These are phyloP conservation scores for Rhizopus delemar DNA, from an alignment of 371 early-diverging fungal genomes.

Conservation along the genomic window DNA sequence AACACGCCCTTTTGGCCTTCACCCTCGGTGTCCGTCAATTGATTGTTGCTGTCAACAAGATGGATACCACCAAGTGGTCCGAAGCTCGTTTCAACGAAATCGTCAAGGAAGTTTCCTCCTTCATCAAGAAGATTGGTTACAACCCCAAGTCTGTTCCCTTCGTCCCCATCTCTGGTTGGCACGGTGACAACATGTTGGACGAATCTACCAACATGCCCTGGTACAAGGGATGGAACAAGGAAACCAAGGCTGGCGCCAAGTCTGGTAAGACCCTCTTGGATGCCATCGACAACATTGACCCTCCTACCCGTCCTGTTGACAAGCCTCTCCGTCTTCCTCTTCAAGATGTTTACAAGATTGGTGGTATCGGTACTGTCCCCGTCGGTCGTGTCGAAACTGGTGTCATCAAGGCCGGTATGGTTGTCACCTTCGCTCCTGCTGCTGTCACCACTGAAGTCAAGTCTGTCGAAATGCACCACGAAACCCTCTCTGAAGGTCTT, in stretches of 20 bases:
- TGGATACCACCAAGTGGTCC: slow-evolving; percentile 95
- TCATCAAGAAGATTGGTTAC: slow-evolving; percentile 95
- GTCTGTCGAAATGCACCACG: slow-evolving; percentile 99
- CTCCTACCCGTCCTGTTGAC: slow-evolving; percentile 88
- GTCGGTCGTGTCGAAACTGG: slow-evolving; percentile 98
- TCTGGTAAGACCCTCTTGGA: slow-evolving; percentile 90
- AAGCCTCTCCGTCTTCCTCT: slow-evolving; percentile 97
- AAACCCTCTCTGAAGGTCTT: slow-evolving; percentile 85
- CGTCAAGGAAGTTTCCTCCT: slow-evolving; percentile 88
- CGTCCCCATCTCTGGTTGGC: slow-evolving; percentile 97
- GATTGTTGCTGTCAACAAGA: slow-evolving; percentile 98
- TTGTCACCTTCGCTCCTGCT: slow-evolving; percentile 88
- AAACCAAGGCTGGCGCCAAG: slow-evolving; percentile 73
- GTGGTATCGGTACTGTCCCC: slow-evolving; percentile 94
- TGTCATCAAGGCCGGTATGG: slow-evolving; percentile 89
- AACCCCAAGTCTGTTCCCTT: slow-evolving; percentile 88
- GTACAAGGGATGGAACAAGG: slow-evolving; percentile 95
- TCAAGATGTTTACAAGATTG: slow-evolving; percentile 97
- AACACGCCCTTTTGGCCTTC: slow-evolving; percentile 98
- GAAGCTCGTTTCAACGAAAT: slow-evolving; percentile 93
- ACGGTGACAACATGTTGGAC: slow-evolving; percentile 97
- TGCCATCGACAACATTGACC: slow-evolving; percentile 92
- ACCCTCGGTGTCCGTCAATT: slow-evolving; percentile 96
- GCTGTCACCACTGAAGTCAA: slow-evolving; percentile 92
- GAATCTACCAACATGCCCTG: slow-evolving; percentile 89